Evolutionary conservation across 1,139 yeast species (phyloP), one percentile per base, ranked within the genome.

Genomic region (Hemisphaericaspora xylanilytica): DNA sequence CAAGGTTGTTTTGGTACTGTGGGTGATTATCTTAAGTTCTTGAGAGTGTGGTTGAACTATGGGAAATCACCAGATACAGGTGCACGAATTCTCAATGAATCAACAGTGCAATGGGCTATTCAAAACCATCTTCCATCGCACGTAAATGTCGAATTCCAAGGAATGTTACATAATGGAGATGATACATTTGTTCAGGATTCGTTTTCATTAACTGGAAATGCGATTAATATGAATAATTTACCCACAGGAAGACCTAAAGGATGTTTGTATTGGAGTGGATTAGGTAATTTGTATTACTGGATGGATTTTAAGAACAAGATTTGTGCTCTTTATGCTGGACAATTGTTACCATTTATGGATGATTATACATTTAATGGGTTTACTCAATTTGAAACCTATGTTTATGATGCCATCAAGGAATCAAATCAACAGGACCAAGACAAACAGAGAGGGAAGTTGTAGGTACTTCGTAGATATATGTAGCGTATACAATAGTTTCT

Each of bases 121-220:
- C 36, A 51, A 40, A 63, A 68, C 42, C 70, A 67, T 41, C 54
- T 70, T 37, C 68, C 74, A 0, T 50, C 52, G 1, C 58, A 55
- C 6, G 31, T 58, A 15, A 46, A 43, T 3, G 46, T 60, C 21
- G 52, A 50, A 14, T 55, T 61, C 32, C 37, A 39, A 16, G 48
- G 50, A 8, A 37, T 49, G 28, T 37, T 46, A 4, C 40, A 39
- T 13, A 46, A 43, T 39, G 28, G 53, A 15, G 50, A 44, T 10
- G 51, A 57, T 18, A 48, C 47, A 6, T 52, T 55, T 26, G 55
- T 52, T n/a, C 92, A 92, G 18, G 84, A 82, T 48, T 97, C 96
- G 2, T 90, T 79, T 58, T 80, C 83, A 45, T 69, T 92, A 54
- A 79, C 81, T 56, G 85, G 85, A 18, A 84, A 84, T 61, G 80